Evolutionary conservation across 768 basidiomycete species (phyloP).

Genomic region (Pleurotus citrinopileatus): DNA sequence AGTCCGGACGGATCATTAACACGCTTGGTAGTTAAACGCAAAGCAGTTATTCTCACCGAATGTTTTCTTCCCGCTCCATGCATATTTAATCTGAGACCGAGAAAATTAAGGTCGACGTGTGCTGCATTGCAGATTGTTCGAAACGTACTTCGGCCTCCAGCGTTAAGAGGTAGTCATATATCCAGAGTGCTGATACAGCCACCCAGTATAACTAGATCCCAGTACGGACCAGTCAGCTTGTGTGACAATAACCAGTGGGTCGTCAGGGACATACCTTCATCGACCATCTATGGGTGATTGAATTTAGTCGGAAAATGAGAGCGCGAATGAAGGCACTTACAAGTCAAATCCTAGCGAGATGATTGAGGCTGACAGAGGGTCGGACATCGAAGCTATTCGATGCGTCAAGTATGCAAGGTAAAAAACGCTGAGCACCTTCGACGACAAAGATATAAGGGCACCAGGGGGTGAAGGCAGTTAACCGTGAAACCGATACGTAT

Average conservation of each 20-base stretch:
- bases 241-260: background rate
- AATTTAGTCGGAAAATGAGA: background rate
- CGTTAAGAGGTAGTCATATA: background rate
- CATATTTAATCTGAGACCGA: background rate
- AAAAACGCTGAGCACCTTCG: too few relatives aligned
- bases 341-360: background rate
- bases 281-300: background rate
- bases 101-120: background rate
- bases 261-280: background rate
- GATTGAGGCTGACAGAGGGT: background rate
- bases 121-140: background rate
- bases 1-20: background rate
- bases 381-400: too few relatives aligned
- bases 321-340: background rate
- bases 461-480: too few relatives aligned
- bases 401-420: too few relatives aligned
- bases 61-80: background rate
- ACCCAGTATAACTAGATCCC: background rate
- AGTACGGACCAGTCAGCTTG: background rate
- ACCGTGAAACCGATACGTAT: too few relatives aligned
- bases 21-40: background rate
- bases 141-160: background rate
- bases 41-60: background rate
- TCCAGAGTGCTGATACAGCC: background rate
- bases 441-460: too few relatives aligned